Conservation (phyloP, 805 yeast genomes). For the Kregervanrija fluxuum region DNA sequence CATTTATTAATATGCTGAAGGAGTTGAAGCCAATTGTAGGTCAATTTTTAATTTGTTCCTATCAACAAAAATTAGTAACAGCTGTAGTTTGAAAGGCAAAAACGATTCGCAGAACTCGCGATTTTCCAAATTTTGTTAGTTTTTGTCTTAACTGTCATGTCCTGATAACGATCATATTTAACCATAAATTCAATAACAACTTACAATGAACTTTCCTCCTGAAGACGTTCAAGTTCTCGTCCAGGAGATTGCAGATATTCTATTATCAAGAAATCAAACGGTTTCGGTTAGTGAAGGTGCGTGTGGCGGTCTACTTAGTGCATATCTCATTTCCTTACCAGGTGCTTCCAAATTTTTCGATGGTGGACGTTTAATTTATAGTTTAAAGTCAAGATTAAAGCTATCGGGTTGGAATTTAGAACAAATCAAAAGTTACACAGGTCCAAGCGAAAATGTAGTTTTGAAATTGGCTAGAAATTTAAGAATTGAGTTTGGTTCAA, state of each 20-base stretch:
- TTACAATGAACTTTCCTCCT: constrained; percentile 50
- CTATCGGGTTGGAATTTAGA: constrained; percentile 72
- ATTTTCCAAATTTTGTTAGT: too few relatives aligned
- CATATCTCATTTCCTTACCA: constrained; percentile 73
- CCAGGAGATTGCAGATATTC: constrained; percentile 46
- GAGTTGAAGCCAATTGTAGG: too few relatives aligned
- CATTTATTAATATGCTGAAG: constrained; percentile 4
- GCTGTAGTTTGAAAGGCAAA: too few relatives aligned
- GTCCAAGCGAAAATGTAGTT: constrained; percentile 74
- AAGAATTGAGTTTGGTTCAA: constrained; percentile 73
- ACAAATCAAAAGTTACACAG: constrained; percentile 68
- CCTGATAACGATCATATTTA: too few relatives aligned
- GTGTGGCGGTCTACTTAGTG: constrained; percentile 80
- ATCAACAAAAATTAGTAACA: too few relatives aligned
- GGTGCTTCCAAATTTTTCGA: constrained; percentile 81
- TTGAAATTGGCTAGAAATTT: constrained; percentile 70
- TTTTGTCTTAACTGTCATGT: too few relatives aligned
- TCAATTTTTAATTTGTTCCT: too few relatives aligned
- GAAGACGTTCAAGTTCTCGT: constrained; percentile 44
- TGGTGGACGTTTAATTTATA: constrained; percentile 78
- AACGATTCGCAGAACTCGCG: too few relatives aligned
- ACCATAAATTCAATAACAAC: too few relatives aligned
- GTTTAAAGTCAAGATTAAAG: constrained; percentile 65
- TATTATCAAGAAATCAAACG: constrained; percentile 50
- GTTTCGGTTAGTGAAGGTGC: constrained; percentile 82